Evolutionary conservation across 495 filamentous ascomycete genomes (phyloP).

Genomic region (Hypoxylon subgilvum): DNA sequence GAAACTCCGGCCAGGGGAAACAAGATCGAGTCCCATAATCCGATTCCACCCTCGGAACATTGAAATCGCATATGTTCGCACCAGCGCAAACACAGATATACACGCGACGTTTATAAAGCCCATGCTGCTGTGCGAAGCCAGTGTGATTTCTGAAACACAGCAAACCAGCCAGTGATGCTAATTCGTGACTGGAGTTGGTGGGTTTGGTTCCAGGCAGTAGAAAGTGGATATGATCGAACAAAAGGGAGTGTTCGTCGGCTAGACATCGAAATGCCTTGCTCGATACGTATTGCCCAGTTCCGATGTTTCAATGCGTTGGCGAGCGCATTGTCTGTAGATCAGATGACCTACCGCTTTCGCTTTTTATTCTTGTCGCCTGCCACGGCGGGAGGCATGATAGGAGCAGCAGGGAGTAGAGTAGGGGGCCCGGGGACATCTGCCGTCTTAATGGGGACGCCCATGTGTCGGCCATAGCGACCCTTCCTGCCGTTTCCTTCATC

Average conservation of each 20-base stretch:
- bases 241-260: background rate
- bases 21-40: slow-evolving; percentile 26
- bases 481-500: slow-evolving; percentile 96
- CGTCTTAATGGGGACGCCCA: slow-evolving; percentile 91
- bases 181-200: slow-evolving; percentile 3
- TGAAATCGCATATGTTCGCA: slow-evolving; percentile 18
- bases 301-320: no score
- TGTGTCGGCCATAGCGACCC: slow-evolving; percentile 93
- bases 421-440: slow-evolving; percentile 44
- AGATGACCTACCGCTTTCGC: slow-evolving; percentile 52
- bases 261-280: slow-evolving; percentile 4
- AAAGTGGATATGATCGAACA: slow-evolving; percentile 8
- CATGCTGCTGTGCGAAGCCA: slow-evolving; percentile 10
- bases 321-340: slow-evolving; percentile 4
- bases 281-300: slow-evolving; percentile 13
- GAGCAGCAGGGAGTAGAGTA: slow-evolving; percentile 48
- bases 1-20: slow-evolving; percentile 34
- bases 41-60: slow-evolving; percentile 3
- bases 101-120: slow-evolving; percentile 5
- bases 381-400: slow-evolving; percentile 39
- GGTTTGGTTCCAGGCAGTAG: slow-evolving; percentile 8
- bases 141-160: slow-evolving; percentile 4
- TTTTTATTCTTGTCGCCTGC: slow-evolving; percentile 55
- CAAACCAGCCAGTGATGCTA: slow-evolving; percentile 4
- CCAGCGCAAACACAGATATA: slow-evolving; percentile 5